These are phyloP conservation scores for Oryza longistaminata DNA, from an alignment of 176 grass and related monocot genomes.

Conservation along the genomic window DNA sequence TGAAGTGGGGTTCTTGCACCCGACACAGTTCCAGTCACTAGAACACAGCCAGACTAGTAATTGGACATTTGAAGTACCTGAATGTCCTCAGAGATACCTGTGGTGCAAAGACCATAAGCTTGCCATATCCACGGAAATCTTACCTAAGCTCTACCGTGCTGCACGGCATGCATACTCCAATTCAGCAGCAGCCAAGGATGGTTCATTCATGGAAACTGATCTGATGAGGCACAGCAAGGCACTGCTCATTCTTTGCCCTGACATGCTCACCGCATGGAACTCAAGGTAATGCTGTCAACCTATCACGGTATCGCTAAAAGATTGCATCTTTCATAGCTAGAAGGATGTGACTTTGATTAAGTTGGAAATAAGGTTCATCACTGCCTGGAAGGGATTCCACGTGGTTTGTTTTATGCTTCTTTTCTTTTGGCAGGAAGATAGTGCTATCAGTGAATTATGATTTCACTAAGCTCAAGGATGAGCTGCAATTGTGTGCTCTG, in stretches of 20 bases:
- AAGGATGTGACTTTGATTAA: neutral
- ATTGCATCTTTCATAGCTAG: neutral
- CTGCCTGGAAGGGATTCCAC: neutral
- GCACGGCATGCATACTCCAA: constrained; percentile 36
- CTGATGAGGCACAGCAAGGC: constrained; percentile 65
- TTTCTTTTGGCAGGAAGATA: constrained; percentile 52
- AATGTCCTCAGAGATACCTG: constrained; percentile 38
- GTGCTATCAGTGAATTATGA: constrained; percentile 47
- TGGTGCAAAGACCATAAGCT: constrained; percentile 85
- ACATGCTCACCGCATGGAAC: constrained; percentile 77
- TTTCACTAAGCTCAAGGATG: constrained; percentile 47
- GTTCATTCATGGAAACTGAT: constrained; percentile 15
- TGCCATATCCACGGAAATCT: constrained; percentile 57
- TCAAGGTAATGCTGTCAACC: constrained; percentile 46
- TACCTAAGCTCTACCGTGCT: constrained; percentile 50
- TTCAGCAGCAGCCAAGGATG: constrained; percentile 36
- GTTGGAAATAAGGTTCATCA: neutral
- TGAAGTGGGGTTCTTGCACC: constrained; percentile 81
- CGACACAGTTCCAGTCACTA: constrained; percentile 58
- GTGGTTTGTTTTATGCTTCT: neutral
- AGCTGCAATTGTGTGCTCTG: constrained; percentile 59
- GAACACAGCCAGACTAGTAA: neutral
- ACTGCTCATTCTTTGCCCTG: constrained; percentile 73
- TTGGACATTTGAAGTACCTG: constrained; percentile 8
- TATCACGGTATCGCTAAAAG: neutral